Percentiles rank a stretch among this genome's conserved stretches.
Evolutionary conservation across 2,329 filamentous ascomycete species (phyloP).

Genomic region (Aspergillus felis): DNA sequence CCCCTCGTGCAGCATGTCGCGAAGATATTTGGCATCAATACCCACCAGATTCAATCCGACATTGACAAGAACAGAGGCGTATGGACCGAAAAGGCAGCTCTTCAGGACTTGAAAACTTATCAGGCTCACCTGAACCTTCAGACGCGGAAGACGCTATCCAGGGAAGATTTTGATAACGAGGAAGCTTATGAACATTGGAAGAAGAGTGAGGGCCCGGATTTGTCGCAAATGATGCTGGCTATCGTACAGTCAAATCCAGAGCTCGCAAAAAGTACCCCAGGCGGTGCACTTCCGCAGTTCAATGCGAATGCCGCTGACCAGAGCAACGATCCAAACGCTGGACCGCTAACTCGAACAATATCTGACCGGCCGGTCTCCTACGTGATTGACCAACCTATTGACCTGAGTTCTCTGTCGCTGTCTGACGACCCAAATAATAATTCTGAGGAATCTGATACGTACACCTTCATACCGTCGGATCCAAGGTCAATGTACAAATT

Average conservation of each 20-base stretch:
- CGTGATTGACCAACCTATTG: conserved; percentile 63
- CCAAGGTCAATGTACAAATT: conserved; percentile 78
- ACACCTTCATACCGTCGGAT: conserved; percentile 86
- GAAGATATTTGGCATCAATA: conserved; percentile 75
- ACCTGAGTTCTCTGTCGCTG: conserved; percentile 58
- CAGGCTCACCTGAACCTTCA: conserved; percentile 82
- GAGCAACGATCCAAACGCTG: conserved; percentile 39
- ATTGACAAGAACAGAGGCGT: conserved; percentile 73
- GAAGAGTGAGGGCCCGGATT: conserved; percentile 77
- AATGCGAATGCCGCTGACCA: conserved; percentile 41
- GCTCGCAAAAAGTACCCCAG: conserved; percentile 70
- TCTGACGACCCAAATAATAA: conserved; percentile 43
- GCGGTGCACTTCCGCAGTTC: conserved; percentile 55
- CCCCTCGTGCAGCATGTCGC: conserved; percentile 83
- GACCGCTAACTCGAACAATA: conserved; percentile 45
- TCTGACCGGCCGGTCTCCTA: conserved; percentile 50
- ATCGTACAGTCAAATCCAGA: conserved; percentile 83
- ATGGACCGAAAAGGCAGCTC: conserved; percentile 89
- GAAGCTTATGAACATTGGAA: conserved; percentile 89
- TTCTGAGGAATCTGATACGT: conserved; percentile 54
- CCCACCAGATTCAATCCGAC: conserved; percentile 77
- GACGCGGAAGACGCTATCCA: conserved; percentile 69
- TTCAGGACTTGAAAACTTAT: conserved; percentile 89
- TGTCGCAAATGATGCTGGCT: conserved; percentile 90
- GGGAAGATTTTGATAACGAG: conserved; percentile 84